Evolutionary conservation across 257 asterid genomes (phyloP), one percentile per base, ranked within the genome.

Genomic region (Phtheirospermum japonicum): DNA sequence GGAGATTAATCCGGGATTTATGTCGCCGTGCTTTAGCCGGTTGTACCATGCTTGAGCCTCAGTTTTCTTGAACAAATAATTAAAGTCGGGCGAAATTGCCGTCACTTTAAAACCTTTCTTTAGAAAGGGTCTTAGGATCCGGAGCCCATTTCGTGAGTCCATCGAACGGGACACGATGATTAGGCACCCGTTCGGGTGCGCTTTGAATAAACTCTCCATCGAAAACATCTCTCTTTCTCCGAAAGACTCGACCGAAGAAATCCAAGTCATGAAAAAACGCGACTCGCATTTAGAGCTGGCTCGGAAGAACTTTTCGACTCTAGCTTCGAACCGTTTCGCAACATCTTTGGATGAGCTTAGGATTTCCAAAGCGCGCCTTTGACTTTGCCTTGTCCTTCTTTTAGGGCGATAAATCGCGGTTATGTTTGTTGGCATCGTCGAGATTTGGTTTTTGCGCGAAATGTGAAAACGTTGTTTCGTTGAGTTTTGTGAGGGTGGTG

Each of bases 201-300:
- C 39, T 54, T 62, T 82, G 40, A 86, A 85, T 64, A 89, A 62
- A 56, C 86, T 86, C 49, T 81, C 84, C 0, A 84, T 13, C 0
- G 77, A 65, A 13, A 78, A 60, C 52, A 75, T 30, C 70, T 86
- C 95, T 50, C 97, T 83, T 0, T 32, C 73, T 13, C 91, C 83
- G 61, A 86, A 89, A 46, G 82, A 71, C 40, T 71, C 71, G 19
- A 71, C 26, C 32, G 88, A 58, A 51, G 94, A 84, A 55, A 89
- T 83, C 97, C 97, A 89, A 26, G 94, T 86, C 95, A 89, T 89
- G 66, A 89, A 89, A 56, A 84, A 84, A 2, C 79, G 77, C 17
- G 71, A 58, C 82, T 76, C 67, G 48, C 97, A 87, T 2, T 77
- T 62, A 52, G 71, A 65, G 68, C 74, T 65, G 13, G 28, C 3